Percentiles rank a stretch among this genome's conserved stretches.
phyloP scores from a whole-genome alignment of 805 yeast genomes.

The Lipomyces orientalis region DNA sequence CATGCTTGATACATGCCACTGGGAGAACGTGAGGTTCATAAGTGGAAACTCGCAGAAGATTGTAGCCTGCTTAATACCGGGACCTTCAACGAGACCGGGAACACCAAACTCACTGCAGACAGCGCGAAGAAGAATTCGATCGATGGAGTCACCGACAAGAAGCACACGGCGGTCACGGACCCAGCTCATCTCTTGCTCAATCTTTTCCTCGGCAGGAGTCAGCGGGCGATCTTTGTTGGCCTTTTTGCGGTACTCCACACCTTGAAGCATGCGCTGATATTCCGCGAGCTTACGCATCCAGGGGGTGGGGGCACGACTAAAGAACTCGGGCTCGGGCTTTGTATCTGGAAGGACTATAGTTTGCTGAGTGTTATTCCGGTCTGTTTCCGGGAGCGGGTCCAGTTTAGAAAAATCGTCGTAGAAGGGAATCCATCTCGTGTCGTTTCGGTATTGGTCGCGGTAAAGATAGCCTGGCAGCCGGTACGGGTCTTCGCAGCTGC shows the following conservation, averaged over 20 bases:
- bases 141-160: slow-evolving; percentile 21
- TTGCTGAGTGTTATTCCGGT: not conserved
- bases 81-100: slow-evolving; percentile 6
- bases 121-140: slow-evolving; percentile 15
- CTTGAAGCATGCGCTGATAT: slow-evolving; percentile 10
- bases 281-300: slow-evolving; percentile 21
- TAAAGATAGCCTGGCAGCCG: slow-evolving; percentile 22
- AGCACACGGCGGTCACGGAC: slow-evolving; percentile 17
- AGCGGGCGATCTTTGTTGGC: slow-evolving; percentile 11
- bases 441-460: slow-evolving; percentile 8
- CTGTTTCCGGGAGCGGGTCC: slow-evolving; percentile 6
- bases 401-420: slow-evolving; percentile 18
- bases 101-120: slow-evolving; percentile 18
- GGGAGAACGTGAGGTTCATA: slow-evolving; percentile 20
- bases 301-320: slow-evolving; percentile 15
- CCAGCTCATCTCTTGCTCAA: slow-evolving; percentile 13
- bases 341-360: slow-evolving; percentile 3
- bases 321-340: slow-evolving; percentile 8
- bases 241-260: not conserved
- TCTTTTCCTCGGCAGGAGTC: slow-evolving; percentile 3
- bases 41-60: slow-evolving; percentile 18
- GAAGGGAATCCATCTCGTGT: slow-evolving; percentile 18
- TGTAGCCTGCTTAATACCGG: slow-evolving; percentile 22
- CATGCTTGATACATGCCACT: slow-evolving; percentile 26
- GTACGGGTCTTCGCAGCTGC: slow-evolving; percentile 21